Percentiles rank a stretch among this genome's conserved stretches.
These are phyloP conservation scores for Trametes gibbosa DNA, from an alignment of 768 basidiomycete species.

Conservation along the genomic window DNA sequence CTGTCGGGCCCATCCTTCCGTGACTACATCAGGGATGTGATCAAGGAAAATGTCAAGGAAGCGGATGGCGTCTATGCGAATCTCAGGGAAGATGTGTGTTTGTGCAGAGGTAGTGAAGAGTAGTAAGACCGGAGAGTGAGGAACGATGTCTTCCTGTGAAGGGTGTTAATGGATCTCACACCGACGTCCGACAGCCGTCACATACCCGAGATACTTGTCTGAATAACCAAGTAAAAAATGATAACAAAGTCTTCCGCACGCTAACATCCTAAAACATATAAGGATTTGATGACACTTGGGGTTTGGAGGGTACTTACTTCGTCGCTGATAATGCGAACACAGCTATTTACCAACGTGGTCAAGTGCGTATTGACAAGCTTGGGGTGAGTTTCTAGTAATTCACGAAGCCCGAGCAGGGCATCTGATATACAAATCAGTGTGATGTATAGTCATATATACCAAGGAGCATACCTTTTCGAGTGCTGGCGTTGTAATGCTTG, in stretches of 20 bases:
- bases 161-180: background rate
- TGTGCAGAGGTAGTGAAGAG: slow-evolving; percentile 89
- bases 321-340: slow-evolving; percentile 74
- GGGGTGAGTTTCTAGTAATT: slow-evolving; percentile 65
- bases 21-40: slow-evolving; percentile 61
- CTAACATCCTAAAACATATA: slow-evolving; percentile 57
- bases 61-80: slow-evolving; percentile 84
- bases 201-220: slow-evolving; percentile 58
- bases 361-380: slow-evolving; percentile 51
- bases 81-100: slow-evolving; percentile 94
- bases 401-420: slow-evolving; percentile 68
- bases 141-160: slow-evolving; percentile 60
- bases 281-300: background rate
- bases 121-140: slow-evolving; percentile 73
- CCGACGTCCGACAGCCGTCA: background rate
- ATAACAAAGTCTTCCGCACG: slow-evolving; percentile 71
- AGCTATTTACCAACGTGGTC: slow-evolving; percentile 53
- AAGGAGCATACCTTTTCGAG: slow-evolving; percentile 57
- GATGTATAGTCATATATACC: background rate
- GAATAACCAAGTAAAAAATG: slow-evolving; percentile 73
- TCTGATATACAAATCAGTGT: slow-evolving; percentile 41
- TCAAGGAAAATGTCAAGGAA: slow-evolving; percentile 76
- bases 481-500: slow-evolving; percentile 80
- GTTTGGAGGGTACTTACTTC: slow-evolving; percentile 51
- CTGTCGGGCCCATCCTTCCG: slow-evolving; percentile 60